Percentiles rank a stretch among this genome's conserved stretches.
Conservation (phyloP, 108 stramenopile species). For the Pseudonitzschia multiseries region DNA sequence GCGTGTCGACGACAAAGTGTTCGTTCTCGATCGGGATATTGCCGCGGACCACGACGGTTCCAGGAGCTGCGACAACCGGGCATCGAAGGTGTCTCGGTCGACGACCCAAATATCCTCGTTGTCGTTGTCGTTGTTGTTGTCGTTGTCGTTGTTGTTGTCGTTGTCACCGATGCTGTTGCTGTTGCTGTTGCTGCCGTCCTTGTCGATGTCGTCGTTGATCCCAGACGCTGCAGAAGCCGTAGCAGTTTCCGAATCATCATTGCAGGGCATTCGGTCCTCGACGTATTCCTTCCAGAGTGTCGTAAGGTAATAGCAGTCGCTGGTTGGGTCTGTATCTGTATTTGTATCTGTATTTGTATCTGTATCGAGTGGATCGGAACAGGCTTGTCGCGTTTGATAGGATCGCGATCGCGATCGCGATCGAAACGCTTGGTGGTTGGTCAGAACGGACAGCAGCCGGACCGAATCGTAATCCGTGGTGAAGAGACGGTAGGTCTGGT, state of each 20-base stretch:
- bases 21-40: too few species aligned
- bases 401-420: neutral
- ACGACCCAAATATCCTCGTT: too few species aligned
- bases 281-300: slow-evolving; percentile 1
- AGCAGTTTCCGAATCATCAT: neutral
- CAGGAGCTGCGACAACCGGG: too few species aligned
- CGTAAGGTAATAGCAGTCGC: neutral
- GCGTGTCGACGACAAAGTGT: too few species aligned
- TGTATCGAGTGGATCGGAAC: neutral
- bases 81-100: too few species aligned
- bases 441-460: neutral
- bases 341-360: too few species aligned
- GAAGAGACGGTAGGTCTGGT: neutral
- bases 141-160: too few species aligned
- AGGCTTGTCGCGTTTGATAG: neutral
- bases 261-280: neutral
- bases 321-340: too few species aligned
- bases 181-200: neutral
- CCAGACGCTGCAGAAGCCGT: neutral
- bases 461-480: slow-evolving; percentile 1
- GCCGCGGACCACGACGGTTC: too few species aligned
- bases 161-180: too few species aligned
- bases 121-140: too few species aligned
- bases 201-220: neutral
- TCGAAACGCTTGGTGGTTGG: too few species aligned